Evolutionary conservation across 768 basidiomycete genomes (phyloP), one percentile per base, ranked within the genome.

Genomic region (Melanogaster broomeanus): DNA sequence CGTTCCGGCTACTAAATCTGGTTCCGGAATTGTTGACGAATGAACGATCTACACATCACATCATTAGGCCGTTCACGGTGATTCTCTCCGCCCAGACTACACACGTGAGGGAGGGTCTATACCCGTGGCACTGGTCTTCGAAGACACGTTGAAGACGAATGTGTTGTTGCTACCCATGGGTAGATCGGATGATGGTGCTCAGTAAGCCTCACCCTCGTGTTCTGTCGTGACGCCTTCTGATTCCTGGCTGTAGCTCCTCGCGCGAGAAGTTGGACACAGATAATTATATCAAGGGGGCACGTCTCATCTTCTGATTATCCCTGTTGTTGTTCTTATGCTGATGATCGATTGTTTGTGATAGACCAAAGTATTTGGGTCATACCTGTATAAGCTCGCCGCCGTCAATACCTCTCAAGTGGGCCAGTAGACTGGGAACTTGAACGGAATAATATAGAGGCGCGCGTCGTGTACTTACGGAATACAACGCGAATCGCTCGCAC

Each of bases 211-310:
- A 12, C 2, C 25, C 1, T 39, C 28, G 13, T 41, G 28, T 33
- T 40, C 6, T 28, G 42, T 4, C 3, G 12, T 13, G 11, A 13
- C 31, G 12, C 31, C 28, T 30, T 12, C 28, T 30, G 2, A 2
- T 25, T n/a, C 13, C 21, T 18, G 19, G 16, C 46, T 49, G 27
- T 21, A 89, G 88, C 69, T 90, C 88, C 24, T 90, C 88, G n/a
- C 93, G 93, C 65, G 93, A 96, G 78, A 97, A 96, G 69, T 77
- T 97, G 42, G 93, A 97, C 71, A 79, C 72, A 45, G 83, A 81
- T 34, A 96, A 98, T 73, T 96, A 86, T 68, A 84, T 92, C 58
- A 72, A 87, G 65, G 88, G 85, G 61, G 90, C 85, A 67, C 63
- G 85, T 64, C 13, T 42, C 7, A 13, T 38, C 11, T n/a, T 10